A percentile compares a stretch with the other conserved stretches of the same genome.
These are phyloP conservation scores for Graphilbum sp. DNA, from an alignment of 2,329 filamentous ascomycete species.

Conservation along the genomic window DNA sequence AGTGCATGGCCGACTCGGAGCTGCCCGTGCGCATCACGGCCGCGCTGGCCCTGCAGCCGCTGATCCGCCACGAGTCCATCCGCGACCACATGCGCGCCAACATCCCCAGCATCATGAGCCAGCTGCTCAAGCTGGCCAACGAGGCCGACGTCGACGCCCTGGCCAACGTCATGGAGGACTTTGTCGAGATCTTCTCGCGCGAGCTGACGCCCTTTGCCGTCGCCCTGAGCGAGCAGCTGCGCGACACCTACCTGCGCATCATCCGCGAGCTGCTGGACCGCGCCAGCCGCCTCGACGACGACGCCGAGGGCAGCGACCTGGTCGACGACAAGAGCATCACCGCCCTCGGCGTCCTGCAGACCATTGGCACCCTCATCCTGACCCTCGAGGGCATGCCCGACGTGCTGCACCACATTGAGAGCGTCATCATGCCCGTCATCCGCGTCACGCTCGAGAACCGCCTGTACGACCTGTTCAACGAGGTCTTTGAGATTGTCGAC, in stretches of 20 bases:
- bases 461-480: conserved; percentile 93
- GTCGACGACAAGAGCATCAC: conserved; percentile 98
- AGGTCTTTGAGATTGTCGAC: conserved; percentile 97
- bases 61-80: conserved; percentile 91
- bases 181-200: conserved; percentile 95
- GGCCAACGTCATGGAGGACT: conserved; percentile 98
- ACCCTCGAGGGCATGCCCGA: conserved; percentile 95
- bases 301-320: conserved; percentile 75
- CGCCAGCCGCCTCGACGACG: conserved; percentile 60
- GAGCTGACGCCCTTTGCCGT: conserved; percentile 96
- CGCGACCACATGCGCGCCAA: conserved; percentile 91
- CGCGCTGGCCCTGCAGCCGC: conserved; percentile 79
- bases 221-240: conserved; percentile 83
- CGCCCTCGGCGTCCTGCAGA: conserved; percentile 87
- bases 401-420: conserved; percentile 84
- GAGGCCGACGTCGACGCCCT: conserved; percentile 95
- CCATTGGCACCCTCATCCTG: conserved; percentile 90
- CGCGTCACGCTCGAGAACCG: conserved; percentile 95
- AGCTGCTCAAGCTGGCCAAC: conserved; percentile 89
- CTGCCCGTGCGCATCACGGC: conserved; percentile 90
- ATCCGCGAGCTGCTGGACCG: conserved; percentile 83
- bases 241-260: conserved; percentile 90
- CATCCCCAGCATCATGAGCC: conserved; percentile 98
- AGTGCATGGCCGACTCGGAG: conserved; percentile 90
- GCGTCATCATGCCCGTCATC: conserved; percentile 93